Base-by-base conservation (phyloP, 768 basidiomycete genomes). In the Leccinum subgranulosum region DNA sequence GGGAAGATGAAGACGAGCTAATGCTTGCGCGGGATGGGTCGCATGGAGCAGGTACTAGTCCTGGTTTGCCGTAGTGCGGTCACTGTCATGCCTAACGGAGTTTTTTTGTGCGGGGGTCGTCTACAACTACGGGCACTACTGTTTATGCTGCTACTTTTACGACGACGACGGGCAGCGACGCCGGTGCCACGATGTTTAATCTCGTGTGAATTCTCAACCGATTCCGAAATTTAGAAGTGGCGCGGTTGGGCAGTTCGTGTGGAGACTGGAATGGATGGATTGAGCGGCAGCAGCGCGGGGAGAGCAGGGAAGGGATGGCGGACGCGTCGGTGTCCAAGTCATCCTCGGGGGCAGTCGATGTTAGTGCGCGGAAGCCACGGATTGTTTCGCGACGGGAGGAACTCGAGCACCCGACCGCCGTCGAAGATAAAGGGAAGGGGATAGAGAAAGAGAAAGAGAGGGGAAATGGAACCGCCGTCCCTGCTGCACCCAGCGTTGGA, bases 231-330 rank as follows among this genome's bases (percentile, higher is more conserved):
- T 60, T 78, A 27, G 74, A 81, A 21, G 73, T 74, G 8, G 60
- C 65, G 28, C 67, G 79, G 53, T 69, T 80, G 64, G 79, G 79
- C 2, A 72, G 76, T 39, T 69, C 72, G 5, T 76, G 76, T 14
- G 74, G 71, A 1, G 79, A 78, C 53, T 79, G 79, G 78, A 51
- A 69, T 12, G 54, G 57, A 45, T 63, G 69, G 66, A 62, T 58
- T 43, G 53, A 55, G 11, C 52, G 57, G 45, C 54, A 56, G 41
- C 28, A 10, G 25, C 54, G 60, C 17, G 47, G 14, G n/a, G 50
- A 39, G 9, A 21, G 6, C 11, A 10, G 6, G 0, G 50, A 49
- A 23, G 45, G 1, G n/a, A 21, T 29, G 15, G 43, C 11, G 17
- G 31, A 39, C 17, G 21, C 23, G 21, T 49, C 27, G 14, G 9